Evolutionary conservation across 2,329 filamentous ascomycete genomes (phyloP), one percentile per base, ranked within the genome.

Genomic region (Phyllosticta citriasiana): DNA sequence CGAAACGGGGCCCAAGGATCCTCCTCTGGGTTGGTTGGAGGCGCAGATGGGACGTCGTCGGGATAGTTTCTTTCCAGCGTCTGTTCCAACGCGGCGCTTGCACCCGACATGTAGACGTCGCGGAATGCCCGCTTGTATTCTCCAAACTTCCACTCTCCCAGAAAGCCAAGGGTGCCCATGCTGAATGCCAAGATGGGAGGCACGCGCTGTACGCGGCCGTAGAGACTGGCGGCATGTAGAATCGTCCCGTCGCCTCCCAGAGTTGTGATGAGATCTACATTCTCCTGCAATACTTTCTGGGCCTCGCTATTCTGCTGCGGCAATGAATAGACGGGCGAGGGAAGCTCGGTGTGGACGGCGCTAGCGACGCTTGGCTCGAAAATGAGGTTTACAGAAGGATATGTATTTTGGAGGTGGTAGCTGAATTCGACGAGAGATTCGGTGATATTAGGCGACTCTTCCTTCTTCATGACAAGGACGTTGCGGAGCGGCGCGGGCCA

Each of bases 161-260:
- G 77, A 67, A 99, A 99, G 0, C 94, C 94, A 0, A 99, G 78
- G 0, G 93, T 95, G 5, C 94, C 94, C 90, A 99, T 97, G 71
- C 91, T 96, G 71, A 99, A 99, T 1, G 90, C 91, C 7, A 99
- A 79, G 35, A 99, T 88, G 0, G 94, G 94, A 0, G 94, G 94
- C 0, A 99, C 93, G 53, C 85, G 85, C 2, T 83, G 80, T 53
- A 89, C 86, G 47, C 89, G 87, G 63, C 91, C 91, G 76, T 95
- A 97, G 4, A 97, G 81, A 59, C 88, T 92, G 2, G 90, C 88
- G 0, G 91, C 91, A 63, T 89, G 88, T 55, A 96, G 76, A 59
- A 96, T 93, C 2, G 91, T 96, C 63, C 91, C 91, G 73, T 99
- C 94, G 52, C 94, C 94, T 59, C 94, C 94, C 57, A 99, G 84